These are phyloP conservation scores for Venturia oleaginea DNA, from an alignment of 2,329 filamentous ascomycete genomes.

Conservation along the genomic window DNA sequence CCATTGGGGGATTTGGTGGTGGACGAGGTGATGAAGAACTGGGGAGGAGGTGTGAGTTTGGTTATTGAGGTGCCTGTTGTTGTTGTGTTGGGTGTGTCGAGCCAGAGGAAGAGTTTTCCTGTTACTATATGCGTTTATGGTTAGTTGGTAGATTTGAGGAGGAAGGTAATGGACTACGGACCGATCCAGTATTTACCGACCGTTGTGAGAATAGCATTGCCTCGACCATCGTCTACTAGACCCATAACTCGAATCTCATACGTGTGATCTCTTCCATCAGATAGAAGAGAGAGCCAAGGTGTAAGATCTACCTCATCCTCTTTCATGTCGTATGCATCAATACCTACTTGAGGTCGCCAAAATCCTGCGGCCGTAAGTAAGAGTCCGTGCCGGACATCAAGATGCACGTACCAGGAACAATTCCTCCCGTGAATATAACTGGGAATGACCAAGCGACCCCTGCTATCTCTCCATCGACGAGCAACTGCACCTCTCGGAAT, in stretches of 20 bases:
- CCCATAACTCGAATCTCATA: conserved; percentile 62
- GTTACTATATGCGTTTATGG: conserved; percentile 39
- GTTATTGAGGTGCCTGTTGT: conserved; percentile 42
- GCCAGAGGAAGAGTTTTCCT: conserved; percentile 58
- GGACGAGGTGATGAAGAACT: conserved; percentile 29
- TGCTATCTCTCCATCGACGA: conserved; percentile 63
- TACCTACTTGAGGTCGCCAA: conserved; percentile 69
- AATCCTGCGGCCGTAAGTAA: conserved; percentile 36
- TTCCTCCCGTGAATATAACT: conserved; percentile 74
- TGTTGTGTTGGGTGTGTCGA: conserved; percentile 26
- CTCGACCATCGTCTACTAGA: conserved; percentile 40
- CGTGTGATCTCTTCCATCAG: conserved; percentile 54
- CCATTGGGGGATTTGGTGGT: conserved; percentile 31
- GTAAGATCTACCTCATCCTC: conserved; percentile 79
- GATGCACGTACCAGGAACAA: conserved; percentile 45
- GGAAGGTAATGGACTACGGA: background rate
- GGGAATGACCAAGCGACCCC: conserved; percentile 77
- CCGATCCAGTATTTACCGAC: conserved; percentile 60
- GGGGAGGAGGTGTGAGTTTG: conserved; percentile 40
- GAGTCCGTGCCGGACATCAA: background rate
- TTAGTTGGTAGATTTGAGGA: background rate
- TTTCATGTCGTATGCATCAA: conserved; percentile 67
- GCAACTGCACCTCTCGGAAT: conserved; percentile 69
- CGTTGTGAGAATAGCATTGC: conserved; percentile 28
- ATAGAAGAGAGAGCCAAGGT: conserved; percentile 62